Evolutionary conservation across 2,329 filamentous ascomycete genomes (phyloP).

Genomic region (Botrytis galanthina): DNA sequence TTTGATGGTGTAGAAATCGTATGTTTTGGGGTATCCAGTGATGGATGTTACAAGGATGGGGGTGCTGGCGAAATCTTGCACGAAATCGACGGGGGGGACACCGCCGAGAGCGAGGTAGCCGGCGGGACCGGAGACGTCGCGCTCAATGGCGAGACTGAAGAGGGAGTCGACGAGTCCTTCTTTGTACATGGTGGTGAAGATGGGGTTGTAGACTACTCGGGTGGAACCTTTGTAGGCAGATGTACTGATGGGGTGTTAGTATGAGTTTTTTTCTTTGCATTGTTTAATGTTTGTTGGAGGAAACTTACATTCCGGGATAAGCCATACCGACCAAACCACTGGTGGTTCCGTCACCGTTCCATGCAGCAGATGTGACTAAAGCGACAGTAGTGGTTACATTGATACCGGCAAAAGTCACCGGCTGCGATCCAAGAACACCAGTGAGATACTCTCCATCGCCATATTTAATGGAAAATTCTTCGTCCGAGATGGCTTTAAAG

Average conservation of each 20-base stretch:
- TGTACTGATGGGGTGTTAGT: slow-evolving; percentile 31
- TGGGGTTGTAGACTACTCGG: slow-evolving; percentile 44
- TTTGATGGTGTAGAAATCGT: slow-evolving; percentile 32
- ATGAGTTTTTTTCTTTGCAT: background rate
- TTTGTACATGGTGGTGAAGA: slow-evolving; percentile 50
- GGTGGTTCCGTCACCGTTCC: slow-evolving; percentile 45
- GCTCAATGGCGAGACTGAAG: slow-evolving; percentile 49
- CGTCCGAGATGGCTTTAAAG: slow-evolving; percentile 41
- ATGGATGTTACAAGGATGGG: slow-evolving; percentile 31
- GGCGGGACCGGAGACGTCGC: slow-evolving; percentile 37
- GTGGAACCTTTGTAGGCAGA: slow-evolving; percentile 26
- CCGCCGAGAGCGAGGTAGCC: slow-evolving; percentile 51
- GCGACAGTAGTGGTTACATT: slow-evolving; percentile 47
- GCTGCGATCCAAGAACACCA: slow-evolving; percentile 42
- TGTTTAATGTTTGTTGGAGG: background rate
- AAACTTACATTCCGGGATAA: slow-evolving; percentile 43
- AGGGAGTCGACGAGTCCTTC: slow-evolving; percentile 44
- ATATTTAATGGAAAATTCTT: slow-evolving; percentile 46
- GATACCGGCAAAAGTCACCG: slow-evolving; percentile 47
- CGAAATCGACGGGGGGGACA: slow-evolving; percentile 44
- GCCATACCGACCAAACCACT: slow-evolving; percentile 51
- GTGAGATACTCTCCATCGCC: slow-evolving; percentile 44
- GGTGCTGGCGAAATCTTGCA: slow-evolving; percentile 26
- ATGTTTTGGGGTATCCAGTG: slow-evolving; percentile 15
- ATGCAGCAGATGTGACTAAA: slow-evolving; percentile 45